phyloP scores from a whole-genome alignment of 768 basidiomycete species.

The Russula emetica region DNA sequence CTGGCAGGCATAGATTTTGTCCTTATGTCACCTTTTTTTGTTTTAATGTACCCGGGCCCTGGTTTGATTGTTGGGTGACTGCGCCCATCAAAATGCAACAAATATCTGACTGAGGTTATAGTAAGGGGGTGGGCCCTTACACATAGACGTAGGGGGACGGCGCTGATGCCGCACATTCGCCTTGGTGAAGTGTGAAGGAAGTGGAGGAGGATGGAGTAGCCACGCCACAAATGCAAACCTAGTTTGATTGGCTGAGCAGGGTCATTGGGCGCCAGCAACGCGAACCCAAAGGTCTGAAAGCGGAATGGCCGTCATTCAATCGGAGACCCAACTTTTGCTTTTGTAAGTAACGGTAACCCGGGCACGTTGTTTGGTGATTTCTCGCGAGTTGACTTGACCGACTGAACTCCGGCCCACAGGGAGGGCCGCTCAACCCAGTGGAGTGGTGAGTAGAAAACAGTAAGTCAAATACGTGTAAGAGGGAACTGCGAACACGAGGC shows the following conservation, averaged over 20 bases:
- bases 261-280: conserved; percentile 1
- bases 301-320: conserved; percentile 15
- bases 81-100: neutral
- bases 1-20: neutral
- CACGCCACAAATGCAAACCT: neutral
- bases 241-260: neutral
- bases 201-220: neutral
- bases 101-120: neutral
- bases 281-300: conserved; percentile 7
- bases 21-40: neutral
- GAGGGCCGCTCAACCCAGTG: neutral
- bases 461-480: neutral
- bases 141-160: neutral
- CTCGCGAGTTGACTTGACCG: neutral
- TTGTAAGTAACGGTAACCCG: too few relatives aligned
- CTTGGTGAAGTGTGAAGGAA: neutral
- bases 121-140: neutral
- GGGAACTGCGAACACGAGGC: conserved; percentile 5
- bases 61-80: neutral
- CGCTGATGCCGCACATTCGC: neutral
- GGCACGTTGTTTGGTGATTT: neutral
- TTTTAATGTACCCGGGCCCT: neutral
- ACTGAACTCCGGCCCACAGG: neutral
- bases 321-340: conserved; percentile 13
- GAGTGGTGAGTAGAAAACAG: neutral